Conservation (phyloP, 345 rosid genomes). For the Cochlearia excelsa region DNA sequence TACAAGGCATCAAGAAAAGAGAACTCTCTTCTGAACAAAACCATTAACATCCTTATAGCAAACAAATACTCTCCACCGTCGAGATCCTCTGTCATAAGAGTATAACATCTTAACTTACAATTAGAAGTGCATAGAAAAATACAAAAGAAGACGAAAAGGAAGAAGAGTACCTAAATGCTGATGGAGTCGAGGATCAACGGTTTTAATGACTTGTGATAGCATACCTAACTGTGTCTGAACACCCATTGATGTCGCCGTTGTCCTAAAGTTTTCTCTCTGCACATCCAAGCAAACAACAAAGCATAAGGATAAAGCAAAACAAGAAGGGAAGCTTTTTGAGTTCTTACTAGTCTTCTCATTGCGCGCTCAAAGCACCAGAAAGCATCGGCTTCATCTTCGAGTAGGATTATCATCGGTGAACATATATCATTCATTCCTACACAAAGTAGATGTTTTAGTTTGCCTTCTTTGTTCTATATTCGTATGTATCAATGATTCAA, state of each 20-base stretch:
- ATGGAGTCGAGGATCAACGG: conserved; percentile 88
- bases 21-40: conserved; percentile 91
- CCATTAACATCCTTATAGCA: conserved; percentile 97
- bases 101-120: conserved; percentile 3
- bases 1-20: conserved; percentile 77
- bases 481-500: conserved; percentile 1
- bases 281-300: conserved; percentile 23
- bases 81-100: conserved; percentile 74
- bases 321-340: conserved; percentile 19
- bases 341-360: conserved; percentile 78
- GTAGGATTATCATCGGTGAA: conserved; percentile 88
- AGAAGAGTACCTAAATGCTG: conserved; percentile 71
- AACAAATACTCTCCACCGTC: conserved; percentile 92
- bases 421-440: conserved; percentile 97
- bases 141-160: too few species aligned
- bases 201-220: conserved; percentile 81
- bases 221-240: conserved; percentile 82
- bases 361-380: conserved; percentile 95
- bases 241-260: conserved; percentile 67
- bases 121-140: conserved; percentile 11
- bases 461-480: neutral
- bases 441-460: conserved; percentile 8
- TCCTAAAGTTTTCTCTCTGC: conserved; percentile 93
- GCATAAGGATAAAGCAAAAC: conserved; percentile 5
- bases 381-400: conserved; percentile 93